phyloP scores from a whole-genome alignment of 345 rosid genomes.

The Populus deltoides region DNA sequence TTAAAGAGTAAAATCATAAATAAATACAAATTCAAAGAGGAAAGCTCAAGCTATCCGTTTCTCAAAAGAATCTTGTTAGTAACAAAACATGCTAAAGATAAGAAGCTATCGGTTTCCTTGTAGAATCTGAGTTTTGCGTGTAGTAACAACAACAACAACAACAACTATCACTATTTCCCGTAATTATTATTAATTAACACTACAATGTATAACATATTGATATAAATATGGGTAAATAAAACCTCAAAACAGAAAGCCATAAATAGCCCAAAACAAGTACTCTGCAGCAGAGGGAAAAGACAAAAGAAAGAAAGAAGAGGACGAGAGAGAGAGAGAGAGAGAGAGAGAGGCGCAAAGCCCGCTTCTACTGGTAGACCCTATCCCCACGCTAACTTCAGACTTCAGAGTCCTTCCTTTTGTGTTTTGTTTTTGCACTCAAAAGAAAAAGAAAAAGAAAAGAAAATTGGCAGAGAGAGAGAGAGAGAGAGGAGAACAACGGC shows the following conservation, averaged over 20 bases:
- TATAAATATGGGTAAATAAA: no score
- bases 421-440: background rate
- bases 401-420: background rate
- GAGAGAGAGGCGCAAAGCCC: background rate
- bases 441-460: background rate
- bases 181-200: no score
- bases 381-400: slow-evolving; percentile 15
- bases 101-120: no score
- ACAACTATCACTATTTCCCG: no score
- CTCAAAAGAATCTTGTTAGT: no score
- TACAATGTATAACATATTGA: no score
- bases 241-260: background rate
- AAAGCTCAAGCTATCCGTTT: no score
- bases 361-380: slow-evolving; percentile 17
- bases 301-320: background rate
- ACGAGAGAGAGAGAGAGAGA: background rate
- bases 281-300: background rate
- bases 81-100: no score
- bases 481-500: background rate
- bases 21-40: no score
- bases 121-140: no score
- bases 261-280: background rate
- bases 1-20: no score
- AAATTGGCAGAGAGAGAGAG: background rate
- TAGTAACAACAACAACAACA: no score